Base-by-base conservation (phyloP, 164 flowering plant genomes). In the Cinnamomum chago region DNA sequence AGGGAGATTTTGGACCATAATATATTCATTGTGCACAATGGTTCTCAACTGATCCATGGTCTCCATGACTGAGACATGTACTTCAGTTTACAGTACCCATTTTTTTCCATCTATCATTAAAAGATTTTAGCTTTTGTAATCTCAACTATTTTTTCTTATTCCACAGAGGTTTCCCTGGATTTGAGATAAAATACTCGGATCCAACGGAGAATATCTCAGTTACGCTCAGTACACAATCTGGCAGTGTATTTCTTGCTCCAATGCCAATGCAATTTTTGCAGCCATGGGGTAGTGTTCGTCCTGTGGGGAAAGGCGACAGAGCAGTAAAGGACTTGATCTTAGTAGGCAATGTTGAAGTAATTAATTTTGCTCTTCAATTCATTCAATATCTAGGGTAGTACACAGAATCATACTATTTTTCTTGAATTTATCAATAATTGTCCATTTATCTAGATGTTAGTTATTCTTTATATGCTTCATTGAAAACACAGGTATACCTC, bases 301-400 rank as follows among this genome's bases (percentile, higher is more conserved):
- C 85, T 14, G 85, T 87, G 14, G 72, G 35, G 33, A 81, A 68
- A 78, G 84, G 76, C 18, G 81, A 72, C 47, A 40, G 47, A 62
- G 79, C 74, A 72, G 80, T 72, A 20, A 82, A 81, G 77, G 84
- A 74, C 67, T 80, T 95, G 81, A 84, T 78, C 55, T 78, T 95
- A 73, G 78, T 77, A 28, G 99, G 99, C n/a, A 67, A 70, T 73
- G 79, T 87, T 14, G 92, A 89, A 85, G 90, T 76, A 28, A 79
- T 95, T 76, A 95, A 92, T 82, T 75, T 75, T 40, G 93, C 89
- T 14, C 89, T 95, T 78, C 88, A 89, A 77, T 89, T 91, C 15
- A 81, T 95, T 77, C 95, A 93, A 76, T 95, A 93, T 84, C 88
- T 89, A 64, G 99, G 98, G 97, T 93, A 90, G 20, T 78, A 65